A percentile compares a stretch with the other conserved stretches of the same genome.
These are phyloP conservation scores for Chlorella vulgaris DNA, from an alignment of 139 green algal genomes.

Conservation along the genomic window DNA sequence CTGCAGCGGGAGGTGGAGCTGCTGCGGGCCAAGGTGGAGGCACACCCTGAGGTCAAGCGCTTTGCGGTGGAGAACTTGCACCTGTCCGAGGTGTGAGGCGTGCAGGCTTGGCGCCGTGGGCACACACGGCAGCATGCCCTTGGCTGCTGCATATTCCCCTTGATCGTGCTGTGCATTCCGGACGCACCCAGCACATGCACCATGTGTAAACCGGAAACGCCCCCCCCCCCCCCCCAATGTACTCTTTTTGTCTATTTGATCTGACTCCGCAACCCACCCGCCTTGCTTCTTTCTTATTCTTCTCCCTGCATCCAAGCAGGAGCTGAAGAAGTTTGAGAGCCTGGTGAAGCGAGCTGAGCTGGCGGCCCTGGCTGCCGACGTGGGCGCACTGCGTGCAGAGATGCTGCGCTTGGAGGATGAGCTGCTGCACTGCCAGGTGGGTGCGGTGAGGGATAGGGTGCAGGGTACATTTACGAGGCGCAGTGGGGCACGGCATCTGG, in stretches of 20 bases:
- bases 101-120: not conserved
- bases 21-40: conserved; percentile 42
- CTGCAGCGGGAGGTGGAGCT: conserved; percentile 42
- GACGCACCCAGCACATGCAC: no score
- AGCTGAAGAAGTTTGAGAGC: conserved; percentile 38
- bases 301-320: not conserved
- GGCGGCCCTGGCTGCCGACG: conserved; percentile 26
- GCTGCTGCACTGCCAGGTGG: not conserved
- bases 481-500: no score
- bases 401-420: conserved; percentile 39
- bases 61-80: conserved; percentile 61
- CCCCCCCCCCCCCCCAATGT: no score
- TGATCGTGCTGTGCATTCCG: no score
- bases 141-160: no score
- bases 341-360: conserved; percentile 31
- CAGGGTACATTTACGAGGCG: no score
- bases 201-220: no score
- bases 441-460: no score
- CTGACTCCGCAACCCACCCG: no score
- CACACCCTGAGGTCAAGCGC: conserved; percentile 58
- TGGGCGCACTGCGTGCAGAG: conserved; percentile 40
- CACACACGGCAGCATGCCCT: no score
- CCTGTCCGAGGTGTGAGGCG: conserved; percentile 24
- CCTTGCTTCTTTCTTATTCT: not conserved
- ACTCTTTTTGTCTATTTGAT: no score